A percentile compares a stretch with the other conserved stretches of the same genome.
These are phyloP conservation scores for Epichloe elymi DNA, from an alignment of 2,329 filamentous ascomycete genomes.

Conservation along the genomic window DNA sequence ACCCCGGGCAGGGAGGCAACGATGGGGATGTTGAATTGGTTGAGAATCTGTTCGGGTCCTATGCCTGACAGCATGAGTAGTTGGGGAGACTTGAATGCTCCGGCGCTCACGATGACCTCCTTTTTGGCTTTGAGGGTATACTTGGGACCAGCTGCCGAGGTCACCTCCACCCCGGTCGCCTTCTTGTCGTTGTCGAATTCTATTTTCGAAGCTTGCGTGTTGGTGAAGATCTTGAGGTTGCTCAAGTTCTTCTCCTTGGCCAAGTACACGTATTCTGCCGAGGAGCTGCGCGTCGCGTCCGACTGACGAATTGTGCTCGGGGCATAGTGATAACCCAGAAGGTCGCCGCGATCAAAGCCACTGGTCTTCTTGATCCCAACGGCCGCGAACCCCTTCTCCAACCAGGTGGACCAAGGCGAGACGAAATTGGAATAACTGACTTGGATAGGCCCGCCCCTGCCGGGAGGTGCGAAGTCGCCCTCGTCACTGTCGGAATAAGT, in stretches of 20 bases:
- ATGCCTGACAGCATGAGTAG: constrained; percentile 8
- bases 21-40: constrained; percentile 2
- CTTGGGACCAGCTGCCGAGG: background rate
- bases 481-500: no score
- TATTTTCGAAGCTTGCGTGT: constrained; percentile 31
- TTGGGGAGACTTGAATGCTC: constrained; percentile 6
- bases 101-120: constrained; percentile 1
- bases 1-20: constrained; percentile 1
- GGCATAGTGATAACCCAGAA: constrained; percentile 15
- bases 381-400: constrained; percentile 13
- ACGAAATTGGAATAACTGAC: constrained; percentile 16
- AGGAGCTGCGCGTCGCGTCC: constrained; percentile 14
- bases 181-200: constrained; percentile 26
- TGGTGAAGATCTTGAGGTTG: constrained; percentile 25
- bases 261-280: constrained; percentile 13
- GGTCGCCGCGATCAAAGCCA: constrained; percentile 11
- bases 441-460: constrained; percentile 12
- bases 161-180: constrained; percentile 26
- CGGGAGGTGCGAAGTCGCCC: background rate
- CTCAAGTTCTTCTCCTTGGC: constrained; percentile 13
- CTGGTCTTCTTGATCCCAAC: constrained; percentile 14
- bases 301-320: constrained; percentile 9
- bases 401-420: constrained; percentile 9
- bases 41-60: constrained; percentile 2
- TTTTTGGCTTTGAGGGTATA: constrained; percentile 1